These are phyloP conservation scores for Aspergillus awamori DNA, from an alignment of 2,329 filamentous ascomycete species.

Conservation along the genomic window DNA sequence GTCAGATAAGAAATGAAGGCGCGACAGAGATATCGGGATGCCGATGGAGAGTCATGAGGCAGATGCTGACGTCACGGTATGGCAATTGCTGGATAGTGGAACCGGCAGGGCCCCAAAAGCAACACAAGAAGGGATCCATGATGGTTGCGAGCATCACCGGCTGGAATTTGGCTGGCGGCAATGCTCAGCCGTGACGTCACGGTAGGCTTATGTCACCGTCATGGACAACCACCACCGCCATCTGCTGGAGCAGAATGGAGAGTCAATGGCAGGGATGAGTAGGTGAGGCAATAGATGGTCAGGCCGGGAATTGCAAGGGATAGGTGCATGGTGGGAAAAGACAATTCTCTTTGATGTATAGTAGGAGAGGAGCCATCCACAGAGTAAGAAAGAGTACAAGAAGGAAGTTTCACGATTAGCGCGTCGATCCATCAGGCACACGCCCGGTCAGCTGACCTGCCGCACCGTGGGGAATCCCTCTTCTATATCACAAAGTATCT, in stretches of 20 bases:
- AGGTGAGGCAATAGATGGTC: neutral
- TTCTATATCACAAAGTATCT: too few relatives aligned
- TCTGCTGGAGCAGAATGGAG: neutral
- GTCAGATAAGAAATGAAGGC: neutral
- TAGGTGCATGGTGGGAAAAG: neutral
- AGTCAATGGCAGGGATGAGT: neutral
- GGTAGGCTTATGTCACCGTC: slow-evolving; percentile 1
- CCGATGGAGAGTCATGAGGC: neutral
- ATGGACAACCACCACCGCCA: neutral
- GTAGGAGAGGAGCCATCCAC: too few relatives aligned
- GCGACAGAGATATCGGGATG: neutral
- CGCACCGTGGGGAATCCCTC: too few relatives aligned
- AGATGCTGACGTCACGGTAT: neutral
- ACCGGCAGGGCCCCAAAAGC: too few relatives aligned
- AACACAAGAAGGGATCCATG: neutral
- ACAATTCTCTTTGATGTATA: too few relatives aligned
- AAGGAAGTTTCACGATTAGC: too few relatives aligned
- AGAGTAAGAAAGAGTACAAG: too few relatives aligned
- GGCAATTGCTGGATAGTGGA: neutral
- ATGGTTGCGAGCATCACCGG: neutral
- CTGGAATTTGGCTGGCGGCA: neutral
- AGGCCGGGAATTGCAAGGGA: neutral
- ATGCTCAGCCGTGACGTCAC: slow-evolving; percentile 8
- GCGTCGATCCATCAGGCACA: too few relatives aligned
- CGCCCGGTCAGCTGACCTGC: too few relatives aligned